Conservation (phyloP, 208 protist genomes). For the Acanthamoeba royreba region DNA sequence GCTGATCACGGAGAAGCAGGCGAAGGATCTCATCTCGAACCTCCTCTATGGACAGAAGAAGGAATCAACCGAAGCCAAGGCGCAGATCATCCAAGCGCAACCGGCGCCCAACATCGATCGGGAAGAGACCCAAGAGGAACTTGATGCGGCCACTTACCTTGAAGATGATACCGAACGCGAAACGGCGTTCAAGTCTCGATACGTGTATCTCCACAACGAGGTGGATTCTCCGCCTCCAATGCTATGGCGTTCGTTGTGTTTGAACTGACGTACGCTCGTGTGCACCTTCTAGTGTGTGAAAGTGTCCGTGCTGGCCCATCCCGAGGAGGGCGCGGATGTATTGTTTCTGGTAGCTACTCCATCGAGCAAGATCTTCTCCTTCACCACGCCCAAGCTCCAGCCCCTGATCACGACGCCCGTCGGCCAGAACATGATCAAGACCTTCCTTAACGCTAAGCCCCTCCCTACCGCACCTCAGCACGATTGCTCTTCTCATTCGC, state of each 20-base stretch:
- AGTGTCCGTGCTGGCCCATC: not conserved
- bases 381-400: not conserved
- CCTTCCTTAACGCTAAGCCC: not conserved
- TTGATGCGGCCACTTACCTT: not conserved
- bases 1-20: not conserved
- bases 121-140: not conserved
- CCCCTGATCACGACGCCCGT: not conserved
- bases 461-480: too few relatives aligned
- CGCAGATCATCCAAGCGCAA: too few relatives aligned
- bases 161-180: not conserved
- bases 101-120: not conserved
- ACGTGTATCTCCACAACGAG: not conserved
- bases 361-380: not conserved
- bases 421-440: slow-evolving; percentile 1
- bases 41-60: not conserved
- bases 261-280: too few relatives aligned
- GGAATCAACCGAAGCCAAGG: not conserved
- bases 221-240: too few relatives aligned
- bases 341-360: not conserved
- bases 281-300: too few relatives aligned
- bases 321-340: not conserved
- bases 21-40: not conserved
- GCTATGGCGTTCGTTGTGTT: not conserved
- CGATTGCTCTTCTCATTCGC: too few relatives aligned
- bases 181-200: not conserved